Percentiles rank a stretch among this genome's conserved stretches.
phyloP scores from a whole-genome alignment of 495 filamentous ascomycete species.

The Aspergillus indologenus region DNA sequence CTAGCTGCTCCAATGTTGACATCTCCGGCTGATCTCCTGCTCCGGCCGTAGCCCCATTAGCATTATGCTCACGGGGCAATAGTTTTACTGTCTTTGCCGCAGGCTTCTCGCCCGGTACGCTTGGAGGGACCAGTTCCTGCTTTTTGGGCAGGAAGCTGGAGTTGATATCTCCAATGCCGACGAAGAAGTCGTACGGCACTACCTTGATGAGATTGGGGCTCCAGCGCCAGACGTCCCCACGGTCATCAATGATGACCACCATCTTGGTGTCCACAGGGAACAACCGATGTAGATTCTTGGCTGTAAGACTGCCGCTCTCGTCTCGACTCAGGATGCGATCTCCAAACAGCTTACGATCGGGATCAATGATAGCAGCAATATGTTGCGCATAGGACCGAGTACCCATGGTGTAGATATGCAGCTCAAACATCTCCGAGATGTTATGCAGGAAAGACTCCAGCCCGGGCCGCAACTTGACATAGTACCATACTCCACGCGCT shows the following conservation, averaged over 20 bases:
- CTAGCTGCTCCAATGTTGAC: slow-evolving; percentile 69
- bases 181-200: slow-evolving; percentile 92
- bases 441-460: slow-evolving; percentile 77
- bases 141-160: slow-evolving; percentile 93
- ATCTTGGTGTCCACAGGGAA: slow-evolving; percentile 98
- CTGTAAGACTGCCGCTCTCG: slow-evolving; percentile 87
- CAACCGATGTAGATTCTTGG: slow-evolving; percentile 84
- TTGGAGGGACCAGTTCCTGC: slow-evolving; percentile 57
- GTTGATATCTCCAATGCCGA: slow-evolving; percentile 98
- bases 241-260: slow-evolving; percentile 98
- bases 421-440: slow-evolving; percentile 79
- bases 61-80: slow-evolving; percentile 30
- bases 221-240: slow-evolving; percentile 97
- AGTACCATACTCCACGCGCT: slow-evolving; percentile 81
- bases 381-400: slow-evolving; percentile 90
- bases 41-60: slow-evolving; percentile 33
- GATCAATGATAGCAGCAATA: slow-evolving; percentile 92
- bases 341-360: slow-evolving; percentile 83
- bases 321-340: slow-evolving; percentile 93
- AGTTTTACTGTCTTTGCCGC: slow-evolving; percentile 22
- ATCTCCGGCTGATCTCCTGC: slow-evolving; percentile 31
- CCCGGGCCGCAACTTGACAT: slow-evolving; percentile 96
- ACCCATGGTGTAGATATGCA: slow-evolving; percentile 99
- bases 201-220: slow-evolving; percentile 93
- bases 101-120: slow-evolving; percentile 15